These are phyloP conservation scores for Plasmodium coatneyi DNA, from an alignment of 169 alveolate genomes.

Conservation along the genomic window DNA sequence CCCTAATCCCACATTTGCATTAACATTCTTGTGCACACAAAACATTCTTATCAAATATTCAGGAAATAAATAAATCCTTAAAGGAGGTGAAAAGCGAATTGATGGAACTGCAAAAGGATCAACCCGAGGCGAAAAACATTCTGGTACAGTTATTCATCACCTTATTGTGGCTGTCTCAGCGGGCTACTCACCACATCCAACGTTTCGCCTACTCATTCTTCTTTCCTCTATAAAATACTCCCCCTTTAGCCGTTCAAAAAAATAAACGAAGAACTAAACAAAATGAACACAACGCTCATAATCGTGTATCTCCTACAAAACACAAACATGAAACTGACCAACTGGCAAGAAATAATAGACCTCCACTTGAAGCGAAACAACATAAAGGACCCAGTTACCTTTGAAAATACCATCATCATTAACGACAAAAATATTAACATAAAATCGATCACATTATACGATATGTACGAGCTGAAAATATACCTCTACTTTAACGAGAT, in stretches of 20 bases:
- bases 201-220: no score
- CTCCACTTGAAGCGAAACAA: conserved; percentile 47
- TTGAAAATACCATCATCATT: conserved; percentile 44
- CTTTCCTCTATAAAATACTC: neutral
- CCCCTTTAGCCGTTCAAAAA: conserved; percentile 51
- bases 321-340: conserved; percentile 61
- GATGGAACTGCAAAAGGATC: conserved; percentile 28
- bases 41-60: neutral
- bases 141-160: neutral
- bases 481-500: conserved; percentile 54
- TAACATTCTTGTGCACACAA: neutral
- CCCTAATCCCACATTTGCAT: neutral
- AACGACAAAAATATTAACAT: conserved; percentile 55
- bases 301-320: conserved; percentile 64
- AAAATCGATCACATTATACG: conserved; percentile 64
- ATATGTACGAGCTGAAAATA: conserved; percentile 46
- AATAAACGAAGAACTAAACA: conserved; percentile 65
- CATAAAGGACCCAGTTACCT: conserved; percentile 19
- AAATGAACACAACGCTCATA: conserved; percentile 64
- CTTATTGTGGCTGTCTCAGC: neutral
- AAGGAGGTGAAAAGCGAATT: conserved; percentile 62
- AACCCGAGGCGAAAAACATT: conserved; percentile 48
- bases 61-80: conserved; percentile 73
- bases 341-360: conserved; percentile 62
- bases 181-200: neutral